Evolutionary conservation across 768 basidiomycete genomes (phyloP), one percentile per base, ranked within the genome.

Genomic region (Thelephora aurantiotincta): DNA sequence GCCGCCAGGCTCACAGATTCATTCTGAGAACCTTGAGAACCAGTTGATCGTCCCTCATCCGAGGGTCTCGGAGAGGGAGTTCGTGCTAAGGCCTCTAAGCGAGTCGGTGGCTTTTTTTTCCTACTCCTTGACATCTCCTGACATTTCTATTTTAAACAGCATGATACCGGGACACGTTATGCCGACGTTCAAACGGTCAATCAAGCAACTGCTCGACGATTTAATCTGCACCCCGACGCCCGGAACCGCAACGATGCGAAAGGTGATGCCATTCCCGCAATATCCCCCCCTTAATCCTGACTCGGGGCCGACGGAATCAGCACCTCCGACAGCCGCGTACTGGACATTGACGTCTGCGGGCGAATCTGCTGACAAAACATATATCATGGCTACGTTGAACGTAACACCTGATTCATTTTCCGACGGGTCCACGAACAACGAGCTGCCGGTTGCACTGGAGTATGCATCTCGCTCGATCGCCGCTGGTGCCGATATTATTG

Each of bases 371-470:
- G 54, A 52, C 0, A 73, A 69, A 55, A 83, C 87, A 0, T 72
- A 75, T 48, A 59, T 97, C 49, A 97, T 98, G 94, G 83, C 83
- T 0, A 96, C 88, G 1, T 73, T 99, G 48, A 97, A 98, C 59
- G 74, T 74, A 5, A 97, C 94, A 0, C 93, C 94, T 2, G 94
- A 99, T 63, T 96, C 93, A 0, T 97, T 97, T 65, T 97, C 93
- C 0, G 92, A 97, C 52, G 91, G 91, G 9, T 71, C 78, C 0
- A 58, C 63, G 16, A 69, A 83, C 60, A 68, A 72, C 51, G 71
- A 70, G 0, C 53, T 80, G 11, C 53, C 70, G 0, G 59, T 68
- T 9, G 85, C 83, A 0, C 56, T 90, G 13, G 55, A 58, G 2
- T 84, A 82, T 51, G 67, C 71, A 0, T 51, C 57, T 3, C 45